Evolutionary conservation across 805 yeast species (phyloP).

Genomic region (Yarrowia keelungensis): DNA sequence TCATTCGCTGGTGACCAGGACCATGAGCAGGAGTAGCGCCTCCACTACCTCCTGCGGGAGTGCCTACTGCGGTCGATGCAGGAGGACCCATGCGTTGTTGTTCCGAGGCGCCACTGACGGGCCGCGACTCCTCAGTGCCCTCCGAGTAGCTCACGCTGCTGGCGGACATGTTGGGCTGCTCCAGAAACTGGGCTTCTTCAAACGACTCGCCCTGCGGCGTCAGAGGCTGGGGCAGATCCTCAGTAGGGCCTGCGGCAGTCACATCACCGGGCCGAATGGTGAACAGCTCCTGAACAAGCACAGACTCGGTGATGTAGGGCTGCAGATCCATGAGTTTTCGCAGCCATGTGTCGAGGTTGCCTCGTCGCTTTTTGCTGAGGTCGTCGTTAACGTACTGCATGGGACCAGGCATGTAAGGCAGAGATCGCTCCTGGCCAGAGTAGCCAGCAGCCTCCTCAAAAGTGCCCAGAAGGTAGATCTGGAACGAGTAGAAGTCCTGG

Average conservation of each 20-base stretch:
- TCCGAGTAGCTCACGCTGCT: conserved; percentile 4
- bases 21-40: background rate
- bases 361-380: conserved; percentile 63
- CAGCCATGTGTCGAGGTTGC: conserved; percentile 63
- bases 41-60: too few relatives aligned
- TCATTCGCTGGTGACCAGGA: conserved; percentile 18
- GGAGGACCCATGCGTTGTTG: conserved; percentile 16
- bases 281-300: conserved; percentile 73
- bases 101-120: conserved; percentile 25
- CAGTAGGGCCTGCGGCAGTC: conserved; percentile 52
- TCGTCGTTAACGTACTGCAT: conserved; percentile 85
- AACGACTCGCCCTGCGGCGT: conserved; percentile 11
- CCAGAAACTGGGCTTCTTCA: conserved; percentile 7
- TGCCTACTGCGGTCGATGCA: conserved; percentile 19
- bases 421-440: conserved; percentile 73
- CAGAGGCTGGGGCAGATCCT: conserved; percentile 50
- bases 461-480: conserved; percentile 76
- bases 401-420: conserved; percentile 97
- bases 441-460: conserved; percentile 95
- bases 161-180: conserved; percentile 3
- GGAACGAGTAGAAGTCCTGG: conserved; percentile 95
- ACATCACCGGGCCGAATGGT: conserved; percentile 69
- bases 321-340: conserved; percentile 74
- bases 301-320: conserved; percentile 71
- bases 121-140: conserved; percentile 6